Conservation (phyloP, 768 basidiomycete species). For the Sarcodon aspratus region DNA sequence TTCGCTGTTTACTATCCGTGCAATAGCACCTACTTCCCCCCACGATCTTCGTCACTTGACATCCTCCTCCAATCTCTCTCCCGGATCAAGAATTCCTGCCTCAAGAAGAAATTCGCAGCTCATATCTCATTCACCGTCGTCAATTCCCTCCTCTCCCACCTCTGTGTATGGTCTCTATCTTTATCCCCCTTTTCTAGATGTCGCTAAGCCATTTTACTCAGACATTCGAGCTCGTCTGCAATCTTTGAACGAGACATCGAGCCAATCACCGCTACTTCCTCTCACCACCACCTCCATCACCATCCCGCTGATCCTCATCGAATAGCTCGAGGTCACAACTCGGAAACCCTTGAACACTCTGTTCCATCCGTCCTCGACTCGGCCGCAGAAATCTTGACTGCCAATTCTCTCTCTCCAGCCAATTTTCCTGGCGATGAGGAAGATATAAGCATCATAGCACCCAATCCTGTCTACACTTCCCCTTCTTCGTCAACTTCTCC, state of each 20-base stretch:
- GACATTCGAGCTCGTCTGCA: conserved; percentile 74
- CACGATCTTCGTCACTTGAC: too few species aligned
- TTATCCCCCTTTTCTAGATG: conserved; percentile 3
- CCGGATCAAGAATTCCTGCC: background rate
- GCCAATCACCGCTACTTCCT: conserved; percentile 33
- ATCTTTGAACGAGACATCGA: conserved; percentile 93
- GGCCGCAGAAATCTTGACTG: conserved; percentile 57
- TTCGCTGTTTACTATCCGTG: too few species aligned
- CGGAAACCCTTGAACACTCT: conserved; percentile 65
- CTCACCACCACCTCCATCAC: conserved; percentile 18
- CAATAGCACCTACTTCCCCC: too few species aligned
- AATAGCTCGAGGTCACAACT: conserved; percentile 58
- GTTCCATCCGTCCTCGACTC: conserved; percentile 81
- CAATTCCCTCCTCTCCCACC: conserved; percentile 71
- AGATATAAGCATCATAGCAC: conserved; percentile 53
- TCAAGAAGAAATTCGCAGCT: background rate
- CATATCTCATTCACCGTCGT: conserved; percentile 45
- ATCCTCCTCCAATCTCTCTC: too few species aligned
- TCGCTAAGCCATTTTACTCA: conserved; percentile 9
- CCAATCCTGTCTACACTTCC: conserved; percentile 24
- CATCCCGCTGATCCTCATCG: conserved; percentile 53
- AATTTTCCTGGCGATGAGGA: conserved; percentile 31
- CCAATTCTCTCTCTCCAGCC: background rate
- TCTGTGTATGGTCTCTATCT: conserved; percentile 44
- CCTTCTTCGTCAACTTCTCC: conserved; percentile 9